Percentiles rank a stretch among this genome's conserved stretches.
Evolutionary conservation across 805 yeast genomes (phyloP).

Genomic region (Saccharomycopsis guyanensis): DNA sequence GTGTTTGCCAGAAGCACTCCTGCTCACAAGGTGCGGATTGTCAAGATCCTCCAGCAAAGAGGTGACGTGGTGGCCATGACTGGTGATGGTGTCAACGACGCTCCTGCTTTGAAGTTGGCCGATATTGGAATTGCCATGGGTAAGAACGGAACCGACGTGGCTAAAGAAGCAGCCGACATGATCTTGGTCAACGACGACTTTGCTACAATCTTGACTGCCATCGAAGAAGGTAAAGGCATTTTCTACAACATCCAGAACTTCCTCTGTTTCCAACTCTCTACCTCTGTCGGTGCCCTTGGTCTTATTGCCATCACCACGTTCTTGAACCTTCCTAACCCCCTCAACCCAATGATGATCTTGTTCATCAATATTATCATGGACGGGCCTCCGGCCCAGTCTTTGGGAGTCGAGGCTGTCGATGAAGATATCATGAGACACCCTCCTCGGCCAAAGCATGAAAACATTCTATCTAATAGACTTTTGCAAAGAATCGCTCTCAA

Average conservation of each 20-base stretch:
- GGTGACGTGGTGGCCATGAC: slow-evolving; percentile 98
- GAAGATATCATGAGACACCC: slow-evolving; percentile 93
- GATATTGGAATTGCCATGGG: slow-evolving; percentile 96
- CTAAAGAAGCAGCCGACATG: slow-evolving; percentile 98
- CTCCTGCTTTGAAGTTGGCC: slow-evolving; percentile 94
- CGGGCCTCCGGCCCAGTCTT: slow-evolving; percentile 97
- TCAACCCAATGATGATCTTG: slow-evolving; percentile 95
- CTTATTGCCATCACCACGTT: slow-evolving; percentile 82
- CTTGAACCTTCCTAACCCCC: slow-evolving; percentile 84
- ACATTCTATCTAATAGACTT: slow-evolving; percentile 75
- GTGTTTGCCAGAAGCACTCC: slow-evolving; percentile 95
- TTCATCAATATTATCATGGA: slow-evolving; percentile 98
- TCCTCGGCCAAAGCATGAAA: slow-evolving; percentile 85
- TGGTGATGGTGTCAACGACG: slow-evolving; percentile 99
- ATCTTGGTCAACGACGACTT: slow-evolving; percentile 95
- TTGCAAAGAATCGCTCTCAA: slow-evolving; percentile 53
- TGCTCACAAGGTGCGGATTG: slow-evolving; percentile 85
- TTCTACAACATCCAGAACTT: slow-evolving; percentile 93
- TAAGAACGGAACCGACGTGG: slow-evolving; percentile 93
- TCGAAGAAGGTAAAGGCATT: slow-evolving; percentile 96
- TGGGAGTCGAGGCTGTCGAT: slow-evolving; percentile 97
- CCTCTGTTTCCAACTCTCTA: slow-evolving; percentile 90
- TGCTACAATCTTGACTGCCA: slow-evolving; percentile 86
- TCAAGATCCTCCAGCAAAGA: slow-evolving; percentile 78
- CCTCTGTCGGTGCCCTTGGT: slow-evolving; percentile 90